Evolutionary conservation across 768 basidiomycete species (phyloP).

Genomic region (Kwoniella newhampshirensis): DNA sequence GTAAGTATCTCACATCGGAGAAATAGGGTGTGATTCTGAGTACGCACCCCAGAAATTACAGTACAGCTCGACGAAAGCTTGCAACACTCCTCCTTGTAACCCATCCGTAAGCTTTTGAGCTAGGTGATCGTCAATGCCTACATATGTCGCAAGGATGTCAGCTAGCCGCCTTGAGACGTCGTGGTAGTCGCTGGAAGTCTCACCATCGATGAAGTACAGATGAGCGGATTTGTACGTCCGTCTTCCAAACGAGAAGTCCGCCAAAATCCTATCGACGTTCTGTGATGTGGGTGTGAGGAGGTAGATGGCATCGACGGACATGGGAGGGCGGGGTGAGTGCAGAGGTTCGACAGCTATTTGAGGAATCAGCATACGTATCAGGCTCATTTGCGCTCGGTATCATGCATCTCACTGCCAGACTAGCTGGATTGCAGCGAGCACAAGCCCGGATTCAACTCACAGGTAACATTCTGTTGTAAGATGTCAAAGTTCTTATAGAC

Average conservation of each 20-base stretch:
- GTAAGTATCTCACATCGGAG: too few relatives aligned
- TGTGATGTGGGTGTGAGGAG: constrained; percentile 90
- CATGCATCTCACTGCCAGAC: too few relatives aligned
- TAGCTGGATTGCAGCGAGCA: background rate
- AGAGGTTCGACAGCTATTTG: constrained; percentile 85
- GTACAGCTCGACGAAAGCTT: constrained; percentile 78
- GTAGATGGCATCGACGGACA: constrained; percentile 89
- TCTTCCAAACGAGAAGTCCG: constrained; percentile 68
- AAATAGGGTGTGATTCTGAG: background rate
- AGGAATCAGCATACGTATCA: background rate
- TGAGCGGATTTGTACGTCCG: constrained; percentile 81
- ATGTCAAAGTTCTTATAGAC: constrained; percentile 93
- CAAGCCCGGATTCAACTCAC: constrained; percentile 59
- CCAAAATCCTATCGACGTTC: constrained; percentile 87
- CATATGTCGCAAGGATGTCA: too few relatives aligned
- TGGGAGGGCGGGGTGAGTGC: constrained; percentile 74
- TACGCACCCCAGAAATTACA: constrained; percentile 87
- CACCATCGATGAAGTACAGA: constrained; percentile 90
- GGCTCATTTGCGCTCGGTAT: background rate
- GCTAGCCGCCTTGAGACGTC: too few relatives aligned
- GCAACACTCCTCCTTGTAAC: constrained; percentile 73
- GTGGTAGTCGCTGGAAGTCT: too few relatives aligned
- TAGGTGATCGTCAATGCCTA: constrained; percentile 76
- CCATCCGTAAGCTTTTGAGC: constrained; percentile 73
- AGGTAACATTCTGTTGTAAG: constrained; percentile 90